These are phyloP conservation scores for Xylaria sp. DNA, from an alignment of 2,329 filamentous ascomycete genomes.

Conservation along the genomic window DNA sequence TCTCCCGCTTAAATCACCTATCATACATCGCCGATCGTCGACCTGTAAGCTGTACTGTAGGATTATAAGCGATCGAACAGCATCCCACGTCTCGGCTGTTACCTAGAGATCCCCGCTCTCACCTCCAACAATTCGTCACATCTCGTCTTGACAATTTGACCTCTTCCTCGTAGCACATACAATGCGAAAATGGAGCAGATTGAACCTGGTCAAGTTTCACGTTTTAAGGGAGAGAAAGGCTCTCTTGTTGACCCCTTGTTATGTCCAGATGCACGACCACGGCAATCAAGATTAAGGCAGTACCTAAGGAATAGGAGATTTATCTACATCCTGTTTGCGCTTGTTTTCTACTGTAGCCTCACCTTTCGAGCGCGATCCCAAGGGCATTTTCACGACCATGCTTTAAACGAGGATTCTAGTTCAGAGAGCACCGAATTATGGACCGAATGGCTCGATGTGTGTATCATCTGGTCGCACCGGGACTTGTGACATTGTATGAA, in stretches of 20 bases:
- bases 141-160: neutral
- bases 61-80: constrained; percentile 15
- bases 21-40: constrained; percentile 9
- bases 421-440: constrained; percentile 14
- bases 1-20: neutral
- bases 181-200: constrained; percentile 22
- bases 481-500: neutral
- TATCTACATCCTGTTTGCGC: constrained; percentile 23
- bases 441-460: constrained; percentile 38
- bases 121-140: constrained; percentile 4
- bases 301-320: constrained; percentile 23
- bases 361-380: constrained; percentile 7
- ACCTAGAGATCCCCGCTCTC: constrained; percentile 18
- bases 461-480: neutral
- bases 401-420: neutral
- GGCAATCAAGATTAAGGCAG: constrained; percentile 1
- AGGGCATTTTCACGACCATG: neutral
- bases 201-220: neutral
- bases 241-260: neutral
- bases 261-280: constrained; percentile 11
- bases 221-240: neutral
- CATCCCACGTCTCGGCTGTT: constrained; percentile 16
- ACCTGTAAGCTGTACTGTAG: constrained; percentile 19
- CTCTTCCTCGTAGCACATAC: neutral
- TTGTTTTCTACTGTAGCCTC: constrained; percentile 13